Evolutionary conservation across 2,329 filamentous ascomycete genomes (phyloP).

Genomic region (Colletotrichum destructivum): DNA sequence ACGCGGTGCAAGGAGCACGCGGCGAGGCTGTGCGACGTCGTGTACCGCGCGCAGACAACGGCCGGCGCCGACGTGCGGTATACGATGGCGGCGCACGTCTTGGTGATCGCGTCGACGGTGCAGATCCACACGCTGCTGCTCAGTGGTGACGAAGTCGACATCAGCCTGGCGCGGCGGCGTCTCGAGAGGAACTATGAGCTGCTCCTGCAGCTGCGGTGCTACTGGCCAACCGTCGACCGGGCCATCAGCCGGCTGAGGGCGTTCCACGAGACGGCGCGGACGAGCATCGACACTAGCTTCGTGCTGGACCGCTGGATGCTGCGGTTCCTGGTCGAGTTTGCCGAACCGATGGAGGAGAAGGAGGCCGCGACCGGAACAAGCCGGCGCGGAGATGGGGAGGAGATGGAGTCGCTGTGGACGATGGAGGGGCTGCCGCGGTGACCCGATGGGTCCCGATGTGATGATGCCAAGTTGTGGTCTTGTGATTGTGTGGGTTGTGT

Average conservation of each 20-base stretch:
- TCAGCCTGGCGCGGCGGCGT: conserved; percentile 51
- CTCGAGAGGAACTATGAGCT: conserved; percentile 62
- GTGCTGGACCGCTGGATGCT: conserved; percentile 60
- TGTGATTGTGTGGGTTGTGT: conserved; percentile 21
- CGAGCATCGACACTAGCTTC: conserved; percentile 55
- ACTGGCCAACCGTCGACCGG: conserved; percentile 58
- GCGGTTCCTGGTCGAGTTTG: conserved; percentile 53
- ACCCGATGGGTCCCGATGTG: conserved; percentile 14
- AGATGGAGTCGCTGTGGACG: conserved; percentile 44
- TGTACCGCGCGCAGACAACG: conserved; percentile 55
- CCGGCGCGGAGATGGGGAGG: conserved; percentile 41
- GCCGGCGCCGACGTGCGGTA: conserved; percentile 58
- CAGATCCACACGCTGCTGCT: conserved; percentile 63
- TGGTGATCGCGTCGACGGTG: conserved; percentile 62
- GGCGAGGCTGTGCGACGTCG: conserved; percentile 55
- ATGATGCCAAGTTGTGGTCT: too few species aligned
- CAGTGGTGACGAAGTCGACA: conserved; percentile 52
- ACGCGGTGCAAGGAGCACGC: conserved; percentile 58
- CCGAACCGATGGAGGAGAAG: conserved; percentile 49
- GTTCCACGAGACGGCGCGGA: conserved; percentile 59
- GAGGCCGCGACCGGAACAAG: conserved; percentile 40
- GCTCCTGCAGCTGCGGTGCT: conserved; percentile 55
- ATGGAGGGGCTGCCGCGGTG: conserved; percentile 34
- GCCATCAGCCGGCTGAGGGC: conserved; percentile 56
- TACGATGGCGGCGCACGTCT: conserved; percentile 61